Evolutionary conservation across 1,284 basidiomycete genomes (phyloP), one percentile per base, ranked within the genome.

Genomic region (Tilletia setariae): DNA sequence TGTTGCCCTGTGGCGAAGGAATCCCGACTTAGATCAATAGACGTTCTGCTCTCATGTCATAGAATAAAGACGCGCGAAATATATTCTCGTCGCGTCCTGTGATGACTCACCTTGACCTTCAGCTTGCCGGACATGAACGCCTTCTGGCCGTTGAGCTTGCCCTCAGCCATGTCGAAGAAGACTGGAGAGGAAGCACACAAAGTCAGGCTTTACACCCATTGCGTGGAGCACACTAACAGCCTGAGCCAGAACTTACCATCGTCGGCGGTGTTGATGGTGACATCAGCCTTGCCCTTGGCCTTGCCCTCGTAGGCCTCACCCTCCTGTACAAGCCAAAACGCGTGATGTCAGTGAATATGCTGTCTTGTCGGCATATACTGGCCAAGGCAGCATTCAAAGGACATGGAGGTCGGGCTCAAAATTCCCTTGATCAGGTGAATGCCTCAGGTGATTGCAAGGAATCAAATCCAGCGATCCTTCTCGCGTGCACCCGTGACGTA

Each of bases 61-160:
- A 40, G 11, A 40, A 40, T 40, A n/a, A n/a, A n/a, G n/a, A n/a
- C n/a, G n/a, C n/a, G n/a, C n/a, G n/a, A n/a, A n/a, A n/a, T n/a
- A n/a, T n/a, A n/a, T n/a, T n/a, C n/a, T n/a, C n/a, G 35, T 40
- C 35, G 35, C 35, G 35, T 40, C 35, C 11, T 40, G 35, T 4
- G 28, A 23, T 8, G 6, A 35, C 56, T 35, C 21, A 61, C 56
- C 47, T 65, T 62, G 46, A 79, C 77, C 77, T 79, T 79, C 68
- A 79, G 73, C 73, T 79, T 79, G 70, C 77, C 77, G 63, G 73
- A 74, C 80, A 82, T 81, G 77, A 82, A 82, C 47, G 80, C 80
- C 76, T 82, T 82, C 73, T 82, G 80, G 66, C 80, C 80, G 73
- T 82, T 82, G 73, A 82, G 69, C 74, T 82, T 81, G 71, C 80